Evolutionary conservation across 2,329 filamentous ascomycete species (phyloP), one percentile per base, ranked within the genome.

Genomic region (Paracorniculantispora psalliotae): DNA sequence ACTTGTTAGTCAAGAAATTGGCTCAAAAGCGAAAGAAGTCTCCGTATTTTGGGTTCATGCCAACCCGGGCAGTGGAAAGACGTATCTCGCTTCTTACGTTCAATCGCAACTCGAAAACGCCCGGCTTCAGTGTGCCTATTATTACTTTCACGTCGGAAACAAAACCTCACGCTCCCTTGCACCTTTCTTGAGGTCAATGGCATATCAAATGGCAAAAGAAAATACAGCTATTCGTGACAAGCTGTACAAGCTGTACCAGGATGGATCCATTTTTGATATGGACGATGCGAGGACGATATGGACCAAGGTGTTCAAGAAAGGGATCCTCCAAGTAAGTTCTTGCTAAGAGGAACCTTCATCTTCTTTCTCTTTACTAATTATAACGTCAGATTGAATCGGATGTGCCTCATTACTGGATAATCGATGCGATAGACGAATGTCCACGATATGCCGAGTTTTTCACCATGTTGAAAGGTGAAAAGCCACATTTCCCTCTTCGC

Each of bases 391-490:
- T 56, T n/a, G 52, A 43, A 4, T 57, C 64, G 13, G 39, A 59
- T 13, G 47, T 59, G 21, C 59, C 63, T 19, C 68, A 73, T 23
- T 72, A 66, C 46, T 73, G 70, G 71, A 65, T 74, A 0, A 66
- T 75, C 26, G 72, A 75, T 62, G 72, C 67, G 2, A 26, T 73
- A 7, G 72, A 74, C 57, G 71, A 74, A 57, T 74, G 70, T 44
- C 48, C 57, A 21, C 63, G 59, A 25, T 64, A 63, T 13, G 25
- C 59, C 4, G 63, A 67, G 2, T 51, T 72, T 9, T 64, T 72
- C 1, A 59, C 65, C 17, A 59, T 71, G 46, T 57, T 72, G 1
- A 63, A 59, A 51, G 62, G 52, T 47, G 62, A 53, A 15, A 53
- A 35, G 50, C 48, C 37, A 43, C 60, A 26, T 9, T 65, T 66